Conservation (phyloP, 495 filamentous ascomycete species). For the Neurospora sp. region DNA sequence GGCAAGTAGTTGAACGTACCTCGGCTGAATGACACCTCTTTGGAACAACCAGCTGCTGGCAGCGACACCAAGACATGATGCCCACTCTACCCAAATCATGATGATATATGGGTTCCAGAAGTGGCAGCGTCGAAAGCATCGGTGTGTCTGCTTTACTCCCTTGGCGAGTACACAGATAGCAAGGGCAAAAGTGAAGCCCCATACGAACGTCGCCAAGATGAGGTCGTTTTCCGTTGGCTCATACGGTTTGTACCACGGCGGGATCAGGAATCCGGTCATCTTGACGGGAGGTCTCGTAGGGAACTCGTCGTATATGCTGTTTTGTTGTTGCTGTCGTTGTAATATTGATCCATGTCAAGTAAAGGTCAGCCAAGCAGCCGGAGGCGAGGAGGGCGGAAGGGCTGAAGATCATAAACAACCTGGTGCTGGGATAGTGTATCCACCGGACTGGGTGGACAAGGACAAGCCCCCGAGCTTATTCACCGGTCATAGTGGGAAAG, state of each 20-base stretch:
- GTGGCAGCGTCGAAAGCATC: slow-evolving; percentile 8
- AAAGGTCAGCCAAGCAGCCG: background rate
- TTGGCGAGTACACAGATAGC: slow-evolving; percentile 12
- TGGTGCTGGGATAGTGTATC: background rate
- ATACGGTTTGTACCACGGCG: slow-evolving; percentile 11
- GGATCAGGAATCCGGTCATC: slow-evolving; percentile 11
- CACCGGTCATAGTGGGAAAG: background rate
- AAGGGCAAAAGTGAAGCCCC: slow-evolving; percentile 18
- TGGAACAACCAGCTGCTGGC: slow-evolving; percentile 19
- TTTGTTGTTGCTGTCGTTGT: background rate
- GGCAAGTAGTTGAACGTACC: slow-evolving; percentile 5
- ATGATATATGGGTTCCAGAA: slow-evolving; percentile 15
- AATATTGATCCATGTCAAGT: background rate
- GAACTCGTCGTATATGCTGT: background rate
- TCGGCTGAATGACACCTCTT: slow-evolving; percentile 10
- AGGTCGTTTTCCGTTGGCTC: slow-evolving; percentile 5
- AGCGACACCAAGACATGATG: slow-evolving; percentile 6
- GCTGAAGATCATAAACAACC: background rate
- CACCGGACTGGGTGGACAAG: background rate
- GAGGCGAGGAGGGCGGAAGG: background rate
- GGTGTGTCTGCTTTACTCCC: slow-evolving; percentile 16
- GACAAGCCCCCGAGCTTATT: background rate
- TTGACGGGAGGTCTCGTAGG: background rate
- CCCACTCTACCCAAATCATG: slow-evolving; percentile 23
- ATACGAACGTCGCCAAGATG: slow-evolving; percentile 19